Conservation (phyloP, 495 filamentous ascomycete species). For the Beverwykella pulmonaria region DNA sequence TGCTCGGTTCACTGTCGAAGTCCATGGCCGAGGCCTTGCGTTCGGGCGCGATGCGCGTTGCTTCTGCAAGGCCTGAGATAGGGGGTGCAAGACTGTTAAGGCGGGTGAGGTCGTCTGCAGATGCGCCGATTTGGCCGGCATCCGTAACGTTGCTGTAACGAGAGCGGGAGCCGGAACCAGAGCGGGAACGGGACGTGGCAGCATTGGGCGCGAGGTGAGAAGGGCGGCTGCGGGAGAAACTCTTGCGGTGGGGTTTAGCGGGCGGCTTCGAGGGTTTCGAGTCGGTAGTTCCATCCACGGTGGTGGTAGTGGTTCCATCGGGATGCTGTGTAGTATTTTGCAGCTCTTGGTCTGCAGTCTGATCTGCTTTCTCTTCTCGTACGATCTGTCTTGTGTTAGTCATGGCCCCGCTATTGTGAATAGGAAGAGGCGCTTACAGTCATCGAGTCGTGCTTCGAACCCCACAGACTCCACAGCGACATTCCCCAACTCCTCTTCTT, state of each 20-base stretch:
- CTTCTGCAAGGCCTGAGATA: constrained; percentile 16
- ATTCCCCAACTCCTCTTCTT: constrained; percentile 70
- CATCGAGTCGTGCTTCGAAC: constrained; percentile 80
- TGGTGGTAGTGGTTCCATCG: constrained; percentile 2
- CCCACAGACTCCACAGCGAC: constrained; percentile 81
- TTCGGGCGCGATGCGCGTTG: constrained; percentile 24
- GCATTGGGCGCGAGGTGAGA: constrained; percentile 5
- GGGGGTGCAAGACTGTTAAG: constrained; percentile 6
- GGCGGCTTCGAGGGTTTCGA: not conserved
- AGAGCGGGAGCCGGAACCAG: constrained; percentile 27
- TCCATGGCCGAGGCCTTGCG: constrained; percentile 12
- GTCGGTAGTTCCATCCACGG: not conserved
- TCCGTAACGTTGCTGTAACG: constrained; percentile 30
- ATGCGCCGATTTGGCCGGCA: constrained; percentile 16
- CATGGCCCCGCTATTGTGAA: no score
- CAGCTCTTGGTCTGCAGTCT: constrained; percentile 1
- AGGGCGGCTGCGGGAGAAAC: constrained; percentile 1
- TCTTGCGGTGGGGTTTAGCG: not conserved
- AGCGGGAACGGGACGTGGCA: constrained; percentile 11
- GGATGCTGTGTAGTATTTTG: not conserved
- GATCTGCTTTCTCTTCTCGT: constrained; percentile 34
- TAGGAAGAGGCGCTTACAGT: no score
- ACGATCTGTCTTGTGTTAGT: constrained; percentile 26
- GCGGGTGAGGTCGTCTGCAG: not conserved
- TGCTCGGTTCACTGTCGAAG: not conserved